Base-by-base conservation (phyloP, 148 eudicot species). In the Salicornia ramosissima region DNA sequence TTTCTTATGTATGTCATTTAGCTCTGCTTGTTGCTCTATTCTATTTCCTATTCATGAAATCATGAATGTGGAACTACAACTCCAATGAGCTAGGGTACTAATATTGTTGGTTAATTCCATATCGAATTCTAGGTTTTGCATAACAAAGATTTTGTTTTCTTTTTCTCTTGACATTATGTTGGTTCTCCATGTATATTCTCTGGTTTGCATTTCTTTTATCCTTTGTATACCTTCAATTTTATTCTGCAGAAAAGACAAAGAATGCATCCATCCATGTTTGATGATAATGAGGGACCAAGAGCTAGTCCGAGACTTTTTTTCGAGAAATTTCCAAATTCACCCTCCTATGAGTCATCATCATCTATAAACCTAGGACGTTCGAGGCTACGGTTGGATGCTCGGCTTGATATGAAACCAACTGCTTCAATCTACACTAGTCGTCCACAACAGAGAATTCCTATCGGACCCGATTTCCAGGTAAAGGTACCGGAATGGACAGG, bases 221-320 rank as follows among this genome's bases (percentile, higher is more conserved):
- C 55, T 28, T 21, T 6, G 28, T 26, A 45, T 43, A 14, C 40
- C 61, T 2, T 6, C 21, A 61, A 63, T 71, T 10, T 8, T n/a
- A 43, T 60, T 58, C 77, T 79, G 71, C 76, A 90, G 92, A 82
- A 76, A 71, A 88, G 75, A 77, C 87, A 79, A 79, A 90, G 67
- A 81, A 87, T 87, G 86, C 97, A 87, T 72, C 96, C 96, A 64
- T 79, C 83, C 68, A 82, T 87, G 89, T 90, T 82, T 62, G 92
- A 93, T 28, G 89, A 84, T 57, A 75, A 66, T 13, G 88, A 83
- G 75, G 66, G 79, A 78, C 28, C 69, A 70, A 78, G 93, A 81
- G 78, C 72, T 64, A 85, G 95, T 68, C 82, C 78, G 47, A 83
- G 97, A 70, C 77, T 88, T n/a, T 39, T 75, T 47, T 40, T 71